Evolutionary conservation across 176 grass and related monocot species (phyloP).

Genomic region (Bonia amplexicaulis): DNA sequence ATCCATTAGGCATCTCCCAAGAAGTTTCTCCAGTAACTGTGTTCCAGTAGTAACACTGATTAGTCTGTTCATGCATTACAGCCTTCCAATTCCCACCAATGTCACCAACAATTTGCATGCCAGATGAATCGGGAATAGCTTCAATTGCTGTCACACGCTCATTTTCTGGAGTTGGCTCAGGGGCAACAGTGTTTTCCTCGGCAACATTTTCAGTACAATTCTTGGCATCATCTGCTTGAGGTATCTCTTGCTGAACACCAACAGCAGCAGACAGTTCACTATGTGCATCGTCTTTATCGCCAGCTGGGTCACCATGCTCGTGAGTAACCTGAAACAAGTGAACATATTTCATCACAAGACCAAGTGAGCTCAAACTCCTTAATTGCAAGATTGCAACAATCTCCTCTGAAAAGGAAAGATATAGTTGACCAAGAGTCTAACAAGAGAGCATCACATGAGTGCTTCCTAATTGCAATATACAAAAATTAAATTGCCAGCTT

Average conservation of each 20-base stretch:
- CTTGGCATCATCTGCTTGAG: slow-evolving; percentile 26
- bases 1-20: slow-evolving; percentile 74
- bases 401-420: not conserved
- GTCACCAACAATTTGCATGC: slow-evolving; percentile 82
- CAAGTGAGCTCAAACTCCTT: not conserved
- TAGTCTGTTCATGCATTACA: slow-evolving; percentile 83
- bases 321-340: slow-evolving; percentile 25
- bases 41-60: slow-evolving; percentile 96
- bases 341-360: slow-evolving; percentile 1
- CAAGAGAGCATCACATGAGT: not conserved
- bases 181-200: slow-evolving; percentile 36
- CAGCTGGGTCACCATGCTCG: not conserved
- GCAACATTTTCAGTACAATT: slow-evolving; percentile 22
- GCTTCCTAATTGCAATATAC: not conserved
- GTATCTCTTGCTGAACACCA: slow-evolving; percentile 35
- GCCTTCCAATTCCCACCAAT: slow-evolving; percentile 75
- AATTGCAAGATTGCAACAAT: not conserved
- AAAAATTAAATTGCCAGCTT: not conserved
- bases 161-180: slow-evolving; percentile 21
- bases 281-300: slow-evolving; percentile 4
- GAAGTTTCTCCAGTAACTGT: slow-evolving; percentile 92
- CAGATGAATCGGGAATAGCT: slow-evolving; percentile 38
- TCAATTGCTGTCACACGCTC: slow-evolving; percentile 11
- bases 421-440: not conserved
- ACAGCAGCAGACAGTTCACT: slow-evolving; percentile 27